Conservation (phyloP, 345 rosid genomes). For the Stellera chamaejasme region DNA sequence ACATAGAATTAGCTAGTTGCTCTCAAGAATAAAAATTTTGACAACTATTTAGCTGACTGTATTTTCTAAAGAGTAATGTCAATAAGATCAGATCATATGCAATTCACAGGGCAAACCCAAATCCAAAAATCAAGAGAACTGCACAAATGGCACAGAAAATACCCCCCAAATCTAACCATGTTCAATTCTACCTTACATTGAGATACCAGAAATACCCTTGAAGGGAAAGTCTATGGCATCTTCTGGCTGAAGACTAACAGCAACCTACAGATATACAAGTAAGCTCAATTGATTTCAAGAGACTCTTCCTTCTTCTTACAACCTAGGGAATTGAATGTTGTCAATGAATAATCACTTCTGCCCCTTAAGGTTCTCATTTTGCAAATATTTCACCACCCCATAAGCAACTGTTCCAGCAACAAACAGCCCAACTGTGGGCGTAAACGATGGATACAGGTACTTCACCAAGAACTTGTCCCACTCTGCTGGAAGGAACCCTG, state of each 20-base stretch:
- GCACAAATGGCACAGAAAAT: no score
- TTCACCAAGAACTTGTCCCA: conserved; percentile 75
- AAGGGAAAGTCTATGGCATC: neutral
- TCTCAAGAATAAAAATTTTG: no score
- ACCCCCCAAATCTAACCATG: no score
- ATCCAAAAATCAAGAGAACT: no score
- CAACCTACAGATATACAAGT: neutral
- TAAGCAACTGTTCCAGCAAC: conserved; percentile 70
- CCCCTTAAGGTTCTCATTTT: conserved; percentile 62
- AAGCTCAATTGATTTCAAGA: neutral
- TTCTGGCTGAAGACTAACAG: neutral
- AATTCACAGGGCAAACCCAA: no score
- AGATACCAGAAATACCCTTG: neutral
- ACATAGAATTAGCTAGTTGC: no score
- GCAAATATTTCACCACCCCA: conserved; percentile 74
- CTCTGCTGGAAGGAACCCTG: conserved; percentile 85
- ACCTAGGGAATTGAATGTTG: conserved; percentile 3
- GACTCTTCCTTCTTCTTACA: conserved; percentile 5
- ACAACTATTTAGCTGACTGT: no score
- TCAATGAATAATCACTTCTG: conserved; percentile 26
- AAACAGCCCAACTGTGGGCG: conserved; percentile 68
- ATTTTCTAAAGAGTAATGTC: no score
- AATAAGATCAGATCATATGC: no score
- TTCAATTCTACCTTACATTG: no score
- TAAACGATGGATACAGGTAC: conserved; percentile 78